Percentiles rank a stretch among this genome's conserved stretches.
phyloP scores from a whole-genome alignment of 768 basidiomycete genomes.

The Lactarius pseudohatsudake region DNA sequence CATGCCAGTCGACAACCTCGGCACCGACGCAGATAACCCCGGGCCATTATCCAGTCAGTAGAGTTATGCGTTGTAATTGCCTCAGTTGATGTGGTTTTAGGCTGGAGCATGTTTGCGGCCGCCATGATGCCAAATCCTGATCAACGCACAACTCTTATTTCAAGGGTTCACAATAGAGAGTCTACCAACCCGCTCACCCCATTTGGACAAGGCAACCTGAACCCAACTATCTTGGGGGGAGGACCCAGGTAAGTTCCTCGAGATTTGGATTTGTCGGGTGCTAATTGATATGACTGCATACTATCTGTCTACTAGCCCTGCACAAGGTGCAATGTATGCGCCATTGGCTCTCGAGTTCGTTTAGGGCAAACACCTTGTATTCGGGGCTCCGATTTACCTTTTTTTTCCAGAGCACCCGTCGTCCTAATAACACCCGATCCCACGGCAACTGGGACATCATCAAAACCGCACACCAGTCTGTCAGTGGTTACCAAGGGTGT shows the following conservation, averaged over 20 bases:
- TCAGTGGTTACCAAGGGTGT: not conserved
- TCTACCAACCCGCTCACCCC: no score
- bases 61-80: not conserved
- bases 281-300: not conserved
- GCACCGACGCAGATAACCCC: not conserved
- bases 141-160: no score
- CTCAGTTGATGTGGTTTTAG: slow-evolving; percentile 3
- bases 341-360: not conserved
- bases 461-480: not conserved
- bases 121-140: slow-evolving; percentile 7
- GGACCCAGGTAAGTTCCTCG: not conserved
- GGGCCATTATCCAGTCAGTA: not conserved
- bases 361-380: not conserved
- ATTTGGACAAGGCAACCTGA: no score
- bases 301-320: not conserved
- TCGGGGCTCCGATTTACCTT: not conserved
- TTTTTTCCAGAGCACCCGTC: not conserved
- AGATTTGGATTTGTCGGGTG: not conserved
- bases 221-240: no score
- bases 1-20: slow-evolving; percentile 13
- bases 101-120: slow-evolving; percentile 19
- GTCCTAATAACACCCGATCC: not conserved
- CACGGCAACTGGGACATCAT: not conserved
- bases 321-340: not conserved
- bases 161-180: no score